Percentiles rank a stretch among this genome's conserved stretches.
Evolutionary conservation across 768 basidiomycete species (phyloP).

Genomic region (Phylloporus sp.): DNA sequence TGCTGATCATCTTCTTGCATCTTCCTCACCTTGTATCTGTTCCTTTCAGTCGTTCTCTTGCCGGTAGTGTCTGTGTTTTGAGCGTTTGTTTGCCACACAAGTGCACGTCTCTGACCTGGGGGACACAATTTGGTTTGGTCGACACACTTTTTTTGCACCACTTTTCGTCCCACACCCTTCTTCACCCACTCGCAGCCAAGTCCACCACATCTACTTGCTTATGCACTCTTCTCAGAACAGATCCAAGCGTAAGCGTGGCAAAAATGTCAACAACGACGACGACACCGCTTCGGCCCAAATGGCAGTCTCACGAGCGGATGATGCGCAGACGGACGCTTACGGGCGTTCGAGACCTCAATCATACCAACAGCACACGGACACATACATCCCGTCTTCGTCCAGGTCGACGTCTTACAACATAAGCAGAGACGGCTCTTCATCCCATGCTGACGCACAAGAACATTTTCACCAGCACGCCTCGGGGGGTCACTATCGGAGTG

Average conservation of each 20-base stretch:
- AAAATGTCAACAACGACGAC: slow-evolving; percentile 49
- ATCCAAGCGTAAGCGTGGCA: slow-evolving; percentile 48
- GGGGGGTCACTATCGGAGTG: slow-evolving; percentile 48
- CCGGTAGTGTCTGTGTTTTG: slow-evolving; percentile 27
- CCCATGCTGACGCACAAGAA: slow-evolving; percentile 45
- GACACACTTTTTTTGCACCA: slow-evolving; percentile 25
- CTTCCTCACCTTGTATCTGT: slow-evolving; percentile 18
- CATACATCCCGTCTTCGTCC: slow-evolving; percentile 41
- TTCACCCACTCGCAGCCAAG: slow-evolving; percentile 17
- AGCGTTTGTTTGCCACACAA: slow-evolving; percentile 27
- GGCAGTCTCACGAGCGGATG: slow-evolving; percentile 45
- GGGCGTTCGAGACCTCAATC: slow-evolving; percentile 45
- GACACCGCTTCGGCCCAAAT: slow-evolving; percentile 34
- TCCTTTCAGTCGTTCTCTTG: slow-evolving; percentile 17
- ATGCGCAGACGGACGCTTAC: slow-evolving; percentile 49
- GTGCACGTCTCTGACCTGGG: slow-evolving; percentile 18
- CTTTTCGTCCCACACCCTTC: slow-evolving; percentile 19
- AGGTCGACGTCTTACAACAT: slow-evolving; percentile 42
- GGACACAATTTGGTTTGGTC: slow-evolving; percentile 26
- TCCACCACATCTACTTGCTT: slow-evolving; percentile 19
- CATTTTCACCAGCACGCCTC: slow-evolving; percentile 34
- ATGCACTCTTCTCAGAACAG: slow-evolving; percentile 38
- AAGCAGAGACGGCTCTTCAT: slow-evolving; percentile 48
- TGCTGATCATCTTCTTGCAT: slow-evolving; percentile 22
- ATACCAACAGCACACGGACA: slow-evolving; percentile 40